phyloP scores from a whole-genome alignment of 192 early-diverging fungal species.

The Funneliformis geosporum region DNA sequence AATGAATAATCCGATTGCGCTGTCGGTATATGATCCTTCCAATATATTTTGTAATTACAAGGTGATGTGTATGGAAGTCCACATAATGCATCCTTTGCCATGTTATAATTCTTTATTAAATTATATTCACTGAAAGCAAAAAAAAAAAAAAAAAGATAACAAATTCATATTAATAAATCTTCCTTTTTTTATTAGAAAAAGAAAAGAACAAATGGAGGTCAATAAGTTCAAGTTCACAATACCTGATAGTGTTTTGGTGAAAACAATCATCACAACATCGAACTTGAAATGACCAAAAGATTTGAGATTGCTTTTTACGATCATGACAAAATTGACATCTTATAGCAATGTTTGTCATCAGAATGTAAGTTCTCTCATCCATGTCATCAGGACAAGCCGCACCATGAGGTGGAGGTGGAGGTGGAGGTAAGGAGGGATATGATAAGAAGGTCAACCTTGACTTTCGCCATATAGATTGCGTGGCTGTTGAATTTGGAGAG shows the following conservation, averaged over 20 bases:
- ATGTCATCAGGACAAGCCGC: neutral
- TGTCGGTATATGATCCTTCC: conserved; percentile 1
- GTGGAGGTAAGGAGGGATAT: neutral
- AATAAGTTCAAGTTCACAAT: neutral
- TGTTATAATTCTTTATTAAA: neutral
- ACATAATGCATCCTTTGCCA: neutral
- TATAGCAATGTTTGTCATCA: neutral
- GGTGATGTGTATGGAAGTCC: neutral
- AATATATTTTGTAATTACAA: conserved; percentile 13
- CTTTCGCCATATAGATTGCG: neutral
- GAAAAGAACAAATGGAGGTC: neutral
- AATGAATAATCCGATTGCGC: neutral
- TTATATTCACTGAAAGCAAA: neutral
- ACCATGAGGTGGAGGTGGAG: neutral
- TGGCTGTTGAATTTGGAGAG: neutral
- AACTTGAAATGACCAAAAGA: conserved; percentile 17
- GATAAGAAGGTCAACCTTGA: neutral
- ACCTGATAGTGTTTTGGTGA: conserved; percentile 5
- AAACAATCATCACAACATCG: conserved; percentile 15
- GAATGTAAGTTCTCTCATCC: conserved; percentile 17
- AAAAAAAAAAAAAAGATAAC: too few species aligned
- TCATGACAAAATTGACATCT: conserved; percentile 19
- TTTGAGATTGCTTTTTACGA: neutral
- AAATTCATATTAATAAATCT: too few species aligned
- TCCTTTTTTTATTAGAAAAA: too few species aligned